A percentile compares a stretch with the other conserved stretches of the same genome.
Evolutionary conservation across 2,329 filamentous ascomycete species (phyloP).

Genomic region (Rhynchosporium graminicola): DNA sequence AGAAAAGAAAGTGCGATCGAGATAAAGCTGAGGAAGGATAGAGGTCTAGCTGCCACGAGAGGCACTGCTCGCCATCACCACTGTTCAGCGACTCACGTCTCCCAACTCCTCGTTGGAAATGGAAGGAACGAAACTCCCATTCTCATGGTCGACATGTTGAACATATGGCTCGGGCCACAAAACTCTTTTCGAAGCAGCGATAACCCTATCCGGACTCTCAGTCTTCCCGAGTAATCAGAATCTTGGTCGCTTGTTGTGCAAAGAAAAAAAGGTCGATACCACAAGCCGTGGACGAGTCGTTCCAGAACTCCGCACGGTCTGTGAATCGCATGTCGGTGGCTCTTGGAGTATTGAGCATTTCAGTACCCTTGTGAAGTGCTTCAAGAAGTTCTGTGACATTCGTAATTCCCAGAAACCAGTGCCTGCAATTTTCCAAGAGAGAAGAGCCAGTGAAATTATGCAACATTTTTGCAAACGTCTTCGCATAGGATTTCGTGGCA

Average conservation of each 20-base stretch:
- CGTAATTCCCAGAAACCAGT: conserved; percentile 30
- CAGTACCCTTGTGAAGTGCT: conserved; percentile 21
- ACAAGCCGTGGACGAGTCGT: conserved; percentile 28
- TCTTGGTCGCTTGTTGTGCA: conserved; percentile 28
- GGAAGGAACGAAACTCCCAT: background rate
- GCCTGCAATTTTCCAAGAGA: conserved; percentile 24
- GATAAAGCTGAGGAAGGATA: background rate
- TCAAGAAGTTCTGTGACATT: conserved; percentile 24
- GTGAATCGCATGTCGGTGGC: conserved; percentile 28
- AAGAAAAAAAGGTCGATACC: conserved; percentile 32
- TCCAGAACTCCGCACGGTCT: conserved; percentile 33
- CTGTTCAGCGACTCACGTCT: background rate
- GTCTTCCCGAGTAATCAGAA: conserved; percentile 27
- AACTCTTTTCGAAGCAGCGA: conserved; percentile 23
- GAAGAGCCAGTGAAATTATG: conserved; percentile 26
- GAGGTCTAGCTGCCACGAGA: background rate
- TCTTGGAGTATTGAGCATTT: conserved; percentile 20
- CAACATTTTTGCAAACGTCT: conserved; percentile 21
- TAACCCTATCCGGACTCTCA: conserved; percentile 23
- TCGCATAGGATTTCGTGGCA: conserved; percentile 21
- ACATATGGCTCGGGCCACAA: conserved; percentile 30
- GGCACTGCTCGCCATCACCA: background rate
- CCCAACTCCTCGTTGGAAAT: background rate
- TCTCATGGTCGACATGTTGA: conserved; percentile 1
- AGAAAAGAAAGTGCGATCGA: background rate